Conservation (phyloP, 805 yeast species). For the Candida tibetensis region DNA sequence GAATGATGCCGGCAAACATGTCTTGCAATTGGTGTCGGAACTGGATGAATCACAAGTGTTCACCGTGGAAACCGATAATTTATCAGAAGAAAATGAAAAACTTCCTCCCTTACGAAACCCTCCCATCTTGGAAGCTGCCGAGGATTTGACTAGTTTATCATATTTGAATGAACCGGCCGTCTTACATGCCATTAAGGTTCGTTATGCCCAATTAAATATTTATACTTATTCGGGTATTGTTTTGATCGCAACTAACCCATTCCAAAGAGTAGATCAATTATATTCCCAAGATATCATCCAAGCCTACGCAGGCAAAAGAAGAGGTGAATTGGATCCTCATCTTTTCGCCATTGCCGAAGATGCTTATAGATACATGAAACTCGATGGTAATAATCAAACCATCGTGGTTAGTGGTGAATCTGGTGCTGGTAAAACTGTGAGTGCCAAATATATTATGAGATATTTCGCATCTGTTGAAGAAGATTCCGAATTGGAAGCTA, state of each 20-base stretch:
- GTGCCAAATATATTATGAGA: constrained; percentile 96
- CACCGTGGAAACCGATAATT: constrained; percentile 46
- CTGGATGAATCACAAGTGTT: constrained; percentile 40
- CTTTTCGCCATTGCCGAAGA: constrained; percentile 97
- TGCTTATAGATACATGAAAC: constrained; percentile 91
- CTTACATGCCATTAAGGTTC: constrained; percentile 83
- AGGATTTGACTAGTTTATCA: constrained; percentile 88
- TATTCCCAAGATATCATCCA: constrained; percentile 92
- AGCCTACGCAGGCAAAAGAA: constrained; percentile 86
- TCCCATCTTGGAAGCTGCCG: constrained; percentile 87
- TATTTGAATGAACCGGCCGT: constrained; percentile 96
- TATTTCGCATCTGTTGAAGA: constrained; percentile 92
- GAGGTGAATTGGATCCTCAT: constrained; percentile 97
- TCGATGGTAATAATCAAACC: constrained; percentile 83
- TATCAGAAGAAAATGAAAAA: constrained; percentile 52
- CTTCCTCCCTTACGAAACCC: constrained; percentile 88
- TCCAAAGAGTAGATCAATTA: constrained; percentile 85
- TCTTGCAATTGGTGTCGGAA: constrained; percentile 54
- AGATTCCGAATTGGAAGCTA: constrained; percentile 31
- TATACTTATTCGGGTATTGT: constrained; percentile 97
- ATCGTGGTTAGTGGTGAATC: constrained; percentile 97
- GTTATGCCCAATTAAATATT: constrained; percentile 86
- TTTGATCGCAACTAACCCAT: constrained; percentile 93
- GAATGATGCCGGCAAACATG: constrained; percentile 37
- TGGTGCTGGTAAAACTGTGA: constrained; percentile 98